A percentile compares a stretch with the other conserved stretches of the same genome.
Conservation (phyloP, 2,329 filamentous ascomycete genomes). For the Ophiostoma himal-ulmi region DNA sequence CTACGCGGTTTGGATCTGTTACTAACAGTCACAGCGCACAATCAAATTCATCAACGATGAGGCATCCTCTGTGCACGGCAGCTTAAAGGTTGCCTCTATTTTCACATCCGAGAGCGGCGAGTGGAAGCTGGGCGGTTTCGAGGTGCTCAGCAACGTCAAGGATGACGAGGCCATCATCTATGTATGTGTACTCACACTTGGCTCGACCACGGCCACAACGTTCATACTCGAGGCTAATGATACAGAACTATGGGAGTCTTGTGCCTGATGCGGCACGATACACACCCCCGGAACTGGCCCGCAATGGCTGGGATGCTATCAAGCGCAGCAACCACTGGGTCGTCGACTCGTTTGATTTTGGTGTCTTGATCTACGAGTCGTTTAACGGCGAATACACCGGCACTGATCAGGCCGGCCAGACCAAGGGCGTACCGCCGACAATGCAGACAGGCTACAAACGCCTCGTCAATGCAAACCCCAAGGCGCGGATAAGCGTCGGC, state of each 20-base stretch:
- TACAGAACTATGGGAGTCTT: slow-evolving; percentile 74
- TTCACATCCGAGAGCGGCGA: slow-evolving; percentile 95
- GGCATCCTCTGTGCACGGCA: slow-evolving; percentile 84
- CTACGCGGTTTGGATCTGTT: neutral
- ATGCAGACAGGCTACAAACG: slow-evolving; percentile 93
- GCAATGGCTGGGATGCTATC: slow-evolving; percentile 84
- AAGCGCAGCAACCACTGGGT: slow-evolving; percentile 76
- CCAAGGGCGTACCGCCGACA: slow-evolving; percentile 74
- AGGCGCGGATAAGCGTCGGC: slow-evolving; percentile 73
- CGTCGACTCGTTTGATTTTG: slow-evolving; percentile 82
- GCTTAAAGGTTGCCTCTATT: slow-evolving; percentile 75
- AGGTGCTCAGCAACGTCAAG: slow-evolving; percentile 88
- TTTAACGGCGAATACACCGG: slow-evolving; percentile 82
- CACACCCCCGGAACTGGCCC: slow-evolving; percentile 78
- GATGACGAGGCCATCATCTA: slow-evolving; percentile 93
- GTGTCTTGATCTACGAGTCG: slow-evolving; percentile 77
- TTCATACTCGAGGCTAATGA: neutral
- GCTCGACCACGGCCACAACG: neutral
- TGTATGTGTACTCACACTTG: slow-evolving; percentile 38
- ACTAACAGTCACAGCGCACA: slow-evolving; percentile 57
- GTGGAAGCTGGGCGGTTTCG: slow-evolving; percentile 94
- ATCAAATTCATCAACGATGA: slow-evolving; percentile 95
- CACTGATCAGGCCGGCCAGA: slow-evolving; percentile 74
- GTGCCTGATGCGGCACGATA: slow-evolving; percentile 81
- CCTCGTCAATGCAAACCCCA: slow-evolving; percentile 81